Percentiles rank a stretch among this genome's conserved stretches.
phyloP scores from a whole-genome alignment of 2,329 filamentous ascomycete species.

The Thermothelomyces thermophilus region DNA sequence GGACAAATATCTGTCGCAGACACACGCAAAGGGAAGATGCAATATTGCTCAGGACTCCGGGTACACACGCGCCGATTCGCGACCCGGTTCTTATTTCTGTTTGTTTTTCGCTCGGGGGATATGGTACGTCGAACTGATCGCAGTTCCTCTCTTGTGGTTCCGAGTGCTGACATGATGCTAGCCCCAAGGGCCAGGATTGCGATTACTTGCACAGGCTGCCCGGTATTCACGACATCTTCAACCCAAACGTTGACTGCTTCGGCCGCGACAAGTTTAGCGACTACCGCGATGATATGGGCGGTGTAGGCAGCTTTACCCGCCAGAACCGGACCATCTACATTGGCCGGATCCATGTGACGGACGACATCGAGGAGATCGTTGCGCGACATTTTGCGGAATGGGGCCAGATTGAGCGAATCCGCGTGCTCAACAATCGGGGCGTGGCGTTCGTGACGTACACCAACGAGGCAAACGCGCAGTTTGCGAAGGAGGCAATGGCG shows the following conservation, averaged over 20 bases:
- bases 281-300: slow-evolving; percentile 96
- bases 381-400: slow-evolving; percentile 94
- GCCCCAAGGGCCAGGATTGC: slow-evolving; percentile 82
- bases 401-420: slow-evolving; percentile 82
- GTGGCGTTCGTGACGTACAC: slow-evolving; percentile 94
- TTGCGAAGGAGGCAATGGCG: slow-evolving; percentile 92
- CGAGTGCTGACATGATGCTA: slow-evolving; percentile 34
- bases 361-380: slow-evolving; percentile 95
- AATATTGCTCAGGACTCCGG: slow-evolving; percentile 74
- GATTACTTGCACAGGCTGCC: slow-evolving; percentile 89
- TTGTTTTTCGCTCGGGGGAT: slow-evolving; percentile 80
- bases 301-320: slow-evolving; percentile 86
- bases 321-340: slow-evolving; percentile 93
- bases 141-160: slow-evolving; percentile 31
- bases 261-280: slow-evolving; percentile 87
- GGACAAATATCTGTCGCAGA: slow-evolving; percentile 80
- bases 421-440: slow-evolving; percentile 80
- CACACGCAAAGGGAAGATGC: slow-evolving; percentile 76
- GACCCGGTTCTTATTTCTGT: slow-evolving; percentile 83
- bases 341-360: slow-evolving; percentile 87
- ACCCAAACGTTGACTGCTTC: slow-evolving; percentile 92
- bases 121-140: slow-evolving; percentile 45
- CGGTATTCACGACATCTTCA: slow-evolving; percentile 80
- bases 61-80: slow-evolving; percentile 70
- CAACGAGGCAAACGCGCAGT: slow-evolving; percentile 69